A percentile compares a stretch with the other conserved stretches of the same genome.
Evolutionary conservation across 768 basidiomycete species (phyloP).

Genomic region (Russula abietina): DNA sequence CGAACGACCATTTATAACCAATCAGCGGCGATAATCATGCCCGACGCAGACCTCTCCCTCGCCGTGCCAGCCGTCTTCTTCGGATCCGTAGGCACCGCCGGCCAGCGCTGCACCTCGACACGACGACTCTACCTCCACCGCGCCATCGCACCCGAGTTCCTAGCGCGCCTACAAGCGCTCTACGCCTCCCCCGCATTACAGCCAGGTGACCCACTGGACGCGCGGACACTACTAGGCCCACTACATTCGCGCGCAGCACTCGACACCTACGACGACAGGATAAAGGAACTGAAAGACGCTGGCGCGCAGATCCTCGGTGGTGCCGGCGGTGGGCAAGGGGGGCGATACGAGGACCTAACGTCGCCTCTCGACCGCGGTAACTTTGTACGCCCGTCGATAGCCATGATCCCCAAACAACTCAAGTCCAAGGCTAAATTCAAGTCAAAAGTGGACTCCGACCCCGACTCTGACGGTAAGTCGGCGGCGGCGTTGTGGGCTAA

Average conservation of each 20-base stretch:
- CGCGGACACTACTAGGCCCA: constrained; percentile 75
- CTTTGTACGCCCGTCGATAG: constrained; percentile 86
- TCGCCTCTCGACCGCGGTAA: constrained; percentile 59
- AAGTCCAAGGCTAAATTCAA: constrained; percentile 35
- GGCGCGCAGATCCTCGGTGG: constrained; percentile 80
- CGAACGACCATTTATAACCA: constrained; percentile 2
- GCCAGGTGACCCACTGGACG: constrained; percentile 81
- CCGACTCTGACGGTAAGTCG: no score
- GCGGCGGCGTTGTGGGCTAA: constrained; percentile 54
- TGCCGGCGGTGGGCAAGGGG: constrained; percentile 48
- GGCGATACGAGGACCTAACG: constrained; percentile 37
- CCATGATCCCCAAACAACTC: constrained; percentile 49
- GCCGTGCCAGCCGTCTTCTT: constrained; percentile 91
- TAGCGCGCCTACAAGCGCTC: constrained; percentile 63
- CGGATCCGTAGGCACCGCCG: constrained; percentile 81
- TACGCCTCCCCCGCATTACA: constrained; percentile 60
- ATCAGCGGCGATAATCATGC: constrained; percentile 83
- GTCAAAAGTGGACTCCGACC: no score
- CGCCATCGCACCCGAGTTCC: constrained; percentile 67
- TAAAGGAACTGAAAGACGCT: constrained; percentile 53
- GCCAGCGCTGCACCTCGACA: constrained; percentile 83
- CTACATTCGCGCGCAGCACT: constrained; percentile 70
- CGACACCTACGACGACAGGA: constrained; percentile 53
- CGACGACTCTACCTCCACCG: constrained; percentile 86
- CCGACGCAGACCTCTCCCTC: constrained; percentile 86